Base-by-base conservation (phyloP, 2,329 filamentous ascomycete species). In the Hymenoscyphus albidus region DNA sequence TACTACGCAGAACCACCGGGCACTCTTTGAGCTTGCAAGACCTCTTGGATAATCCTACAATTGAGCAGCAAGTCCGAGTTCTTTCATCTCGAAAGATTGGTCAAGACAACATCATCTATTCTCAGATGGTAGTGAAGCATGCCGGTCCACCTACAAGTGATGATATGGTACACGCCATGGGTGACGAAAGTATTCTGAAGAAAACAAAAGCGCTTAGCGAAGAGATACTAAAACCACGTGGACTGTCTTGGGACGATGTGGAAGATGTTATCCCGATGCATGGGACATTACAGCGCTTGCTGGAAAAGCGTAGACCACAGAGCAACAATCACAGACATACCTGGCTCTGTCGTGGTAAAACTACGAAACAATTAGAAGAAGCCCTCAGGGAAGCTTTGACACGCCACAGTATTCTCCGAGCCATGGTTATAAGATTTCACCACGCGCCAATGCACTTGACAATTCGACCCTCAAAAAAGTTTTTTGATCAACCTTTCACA, bases 191-290 rank as follows among this genome's bases (percentile, higher is more conserved):
- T 7, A n/a, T 38, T 31, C 56, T 57, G 12, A 44, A 62, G 16
- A 22, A 42, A 38, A 68, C 61, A 4, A 58, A 62, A 31, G 35
- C 57, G 32, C 40, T 68, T 2, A 44, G 42, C 13, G 38, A 62
- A 10, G 58, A 65, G 18, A 57, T 62, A 9, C 39, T 66, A 2
- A 48, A 31, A 5, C 62, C 59, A 7, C 57, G 65, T 5, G 57
- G 59, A 10, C 59, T 68, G 1, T 31, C 42, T 55, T 68, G 64
- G 66, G 42, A 64, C 16, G 64, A 68, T 22, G 66, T 68, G 18
- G 59, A 68, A 58, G 66, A 65, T 44, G 48, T 66, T 5, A 57
- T 66, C 22, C 66, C 66, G 16, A 65, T 68, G 66, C 60, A 64
- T 58, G 38, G n/a, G n/a, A 58, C 55, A 5, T 60, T 66, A 58